Conservation (phyloP, 495 filamentous ascomycete genomes). For the Aspergillus egyptiacus region DNA sequence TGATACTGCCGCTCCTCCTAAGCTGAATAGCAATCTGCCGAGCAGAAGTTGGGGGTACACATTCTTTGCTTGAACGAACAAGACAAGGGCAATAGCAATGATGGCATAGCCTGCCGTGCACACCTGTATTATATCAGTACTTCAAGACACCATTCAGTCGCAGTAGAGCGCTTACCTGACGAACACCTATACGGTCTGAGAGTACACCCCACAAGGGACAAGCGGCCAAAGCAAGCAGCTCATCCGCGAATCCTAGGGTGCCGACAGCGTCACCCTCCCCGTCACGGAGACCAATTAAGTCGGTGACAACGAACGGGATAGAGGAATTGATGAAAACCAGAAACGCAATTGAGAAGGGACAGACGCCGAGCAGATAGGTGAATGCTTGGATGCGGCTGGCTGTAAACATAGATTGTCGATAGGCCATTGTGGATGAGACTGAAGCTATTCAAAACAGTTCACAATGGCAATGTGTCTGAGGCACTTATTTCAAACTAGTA, state of each 20-base stretch:
- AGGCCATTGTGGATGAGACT: constrained; percentile 23
- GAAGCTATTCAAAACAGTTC: neutral
- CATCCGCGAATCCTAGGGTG: constrained; percentile 92
- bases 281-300: constrained; percentile 69
- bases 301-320: constrained; percentile 89
- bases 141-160: neutral
- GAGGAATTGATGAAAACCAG: constrained; percentile 95
- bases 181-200: constrained; percentile 83
- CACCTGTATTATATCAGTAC: constrained; percentile 43
- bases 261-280: constrained; percentile 86
- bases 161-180: constrained; percentile 42
- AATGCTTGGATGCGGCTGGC: constrained; percentile 67
- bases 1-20: constrained; percentile 84
- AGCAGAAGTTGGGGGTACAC: constrained; percentile 87
- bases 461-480: neutral
- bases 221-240: constrained; percentile 82
- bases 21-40: constrained; percentile 77
- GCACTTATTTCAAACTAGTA: neutral
- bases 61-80: constrained; percentile 80
- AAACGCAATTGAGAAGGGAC: constrained; percentile 93
- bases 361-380: constrained; percentile 83
- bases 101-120: constrained; percentile 73
- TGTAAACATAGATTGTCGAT: constrained; percentile 43
- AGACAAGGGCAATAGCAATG: constrained; percentile 66
- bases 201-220: constrained; percentile 89